Percentiles rank a stretch among this genome's conserved stretches.
These are phyloP conservation scores for Collybiopsis confluens DNA, from an alignment of 768 basidiomycete species.

Conservation along the genomic window DNA sequence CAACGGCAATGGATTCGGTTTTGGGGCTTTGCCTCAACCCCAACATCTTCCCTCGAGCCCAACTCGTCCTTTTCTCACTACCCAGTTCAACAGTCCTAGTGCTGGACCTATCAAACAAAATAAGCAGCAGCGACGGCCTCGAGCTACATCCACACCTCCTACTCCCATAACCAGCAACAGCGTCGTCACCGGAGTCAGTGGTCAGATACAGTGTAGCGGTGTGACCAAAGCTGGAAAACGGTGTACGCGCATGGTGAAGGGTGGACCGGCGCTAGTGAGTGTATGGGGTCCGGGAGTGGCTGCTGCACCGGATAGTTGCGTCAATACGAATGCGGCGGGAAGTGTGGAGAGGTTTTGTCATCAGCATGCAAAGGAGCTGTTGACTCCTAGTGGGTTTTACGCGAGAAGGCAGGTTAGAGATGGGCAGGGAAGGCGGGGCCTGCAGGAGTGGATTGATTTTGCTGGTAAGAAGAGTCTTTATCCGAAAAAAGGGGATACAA, in stretches of 20 bases:
- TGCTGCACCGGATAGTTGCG: background rate
- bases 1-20: background rate
- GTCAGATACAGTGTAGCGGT: constrained; percentile 52
- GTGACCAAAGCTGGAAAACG: constrained; percentile 60
- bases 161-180: constrained; percentile 12
- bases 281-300: background rate
- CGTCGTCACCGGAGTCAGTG: constrained; percentile 2
- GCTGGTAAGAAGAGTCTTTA: constrained; percentile 51
- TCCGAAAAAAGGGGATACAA: too few species aligned
- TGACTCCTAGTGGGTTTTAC: constrained; percentile 54
- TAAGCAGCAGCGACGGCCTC: constrained; percentile 8
- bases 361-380: constrained; percentile 57
- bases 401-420: constrained; percentile 34
- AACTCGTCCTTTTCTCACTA: background rate
- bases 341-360: constrained; percentile 51
- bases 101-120: background rate
- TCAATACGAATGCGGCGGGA: constrained; percentile 25
- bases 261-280: constrained; percentile 22
- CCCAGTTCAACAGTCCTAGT: constrained; percentile 3
- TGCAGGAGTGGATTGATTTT: constrained; percentile 50
- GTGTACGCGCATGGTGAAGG: constrained; percentile 59
- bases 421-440: background rate
- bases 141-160: constrained; percentile 18
- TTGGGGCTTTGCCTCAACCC: background rate
- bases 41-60: background rate